Evolutionary conservation across 768 basidiomycete genomes (phyloP), one percentile per base, ranked within the genome.

Genomic region (Krasilnikovozyma curviuscula): DNA sequence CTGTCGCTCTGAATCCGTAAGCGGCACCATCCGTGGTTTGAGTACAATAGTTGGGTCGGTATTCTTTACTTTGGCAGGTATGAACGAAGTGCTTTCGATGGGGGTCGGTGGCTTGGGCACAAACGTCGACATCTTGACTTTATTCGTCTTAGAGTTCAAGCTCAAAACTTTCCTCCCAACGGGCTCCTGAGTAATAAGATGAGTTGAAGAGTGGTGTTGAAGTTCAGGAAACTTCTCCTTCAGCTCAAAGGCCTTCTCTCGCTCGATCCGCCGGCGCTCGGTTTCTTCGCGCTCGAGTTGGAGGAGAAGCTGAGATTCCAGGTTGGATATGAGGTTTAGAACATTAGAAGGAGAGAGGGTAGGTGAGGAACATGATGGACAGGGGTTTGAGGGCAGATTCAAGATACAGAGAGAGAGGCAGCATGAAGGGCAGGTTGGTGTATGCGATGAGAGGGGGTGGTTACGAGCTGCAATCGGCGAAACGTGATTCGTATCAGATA

Each of bases 101-200:
- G n/a, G n/a, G n/a, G n/a, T n/a, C n/a, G n/a, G n/a, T n/a, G 32
- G 44, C 13, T 41, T 40, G 23, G 46, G 46, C n/a, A 52, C 50
- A 25, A 35, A 52, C 8, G 50, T 35, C 40, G 35, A 40, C 27
- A 52, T 35, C 35, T 52, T 27, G 41, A 46, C 37, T 23, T 35
- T 41, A 10, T 46, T 46, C 16, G 50, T 52, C 34, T 52, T 52
- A 7, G 45, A n/a, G 40, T 52, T 52, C 32, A 52, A 28, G 29
- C 44, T 46, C 45, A 52, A 40, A 25, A 52, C 44, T 19, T 42
- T 46, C 32, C 50, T n/a, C 27, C 40, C 40, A 7, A 23, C 29
- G 9, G 23, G 29, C n/a, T 41, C 45, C 14, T 33, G 40, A 23
- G n/a, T 30, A 10, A 25, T 19, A 7, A 14, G n/a, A 3, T 19